Base-by-base conservation (phyloP, 768 basidiomycete species). In the Hypholoma fasciculare region DNA sequence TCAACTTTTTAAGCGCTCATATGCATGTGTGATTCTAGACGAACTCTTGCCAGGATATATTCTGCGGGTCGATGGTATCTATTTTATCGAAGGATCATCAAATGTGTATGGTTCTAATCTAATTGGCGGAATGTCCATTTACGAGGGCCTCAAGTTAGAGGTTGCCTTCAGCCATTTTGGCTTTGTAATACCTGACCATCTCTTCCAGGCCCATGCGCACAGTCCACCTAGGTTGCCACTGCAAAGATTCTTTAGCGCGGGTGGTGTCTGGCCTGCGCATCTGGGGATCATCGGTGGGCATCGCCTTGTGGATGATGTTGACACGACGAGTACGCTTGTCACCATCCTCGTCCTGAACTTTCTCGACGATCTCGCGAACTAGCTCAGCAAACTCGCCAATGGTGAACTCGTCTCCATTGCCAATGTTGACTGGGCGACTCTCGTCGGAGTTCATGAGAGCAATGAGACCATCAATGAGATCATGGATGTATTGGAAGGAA, bases 401-500 rank as follows among this genome's bases (percentile, higher is more conserved):
- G 44, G 92, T 94, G 73, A 95, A 97, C 78, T 99, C 97, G 72
- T 98, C 94, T 52, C 87, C 78, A 67, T 94, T 95, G 58, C 97
- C 97, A 64, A 99, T 88, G 83, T 99, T 99, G 72, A 96, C 93
- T 1, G 97, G 97, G 36, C 93, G 89, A 54, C 90, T 82, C 76
- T 97, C 94, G 69, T 85, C 76, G 16, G 94, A 94, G 80, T 96
- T 97, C 97, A 99, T 99, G 64, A 96, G 81, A 19, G 87, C 84
- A 70, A 95, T 95, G 56, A 95, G 76, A 43, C 96, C 97, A 69
- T 98, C 95, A 69, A 96, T 81, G 62, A 99, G 86, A 73, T 99
- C 97, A 78, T 99, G 97, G 59, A 99, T 88, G 76, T 96, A 99
- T 76, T 96, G 95, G 86, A 96, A 95, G 12, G 95, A 96, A 59